These are phyloP conservation scores for Phialophora verrucosa DNA, from an alignment of 2,329 filamentous ascomycete genomes.

Conservation along the genomic window DNA sequence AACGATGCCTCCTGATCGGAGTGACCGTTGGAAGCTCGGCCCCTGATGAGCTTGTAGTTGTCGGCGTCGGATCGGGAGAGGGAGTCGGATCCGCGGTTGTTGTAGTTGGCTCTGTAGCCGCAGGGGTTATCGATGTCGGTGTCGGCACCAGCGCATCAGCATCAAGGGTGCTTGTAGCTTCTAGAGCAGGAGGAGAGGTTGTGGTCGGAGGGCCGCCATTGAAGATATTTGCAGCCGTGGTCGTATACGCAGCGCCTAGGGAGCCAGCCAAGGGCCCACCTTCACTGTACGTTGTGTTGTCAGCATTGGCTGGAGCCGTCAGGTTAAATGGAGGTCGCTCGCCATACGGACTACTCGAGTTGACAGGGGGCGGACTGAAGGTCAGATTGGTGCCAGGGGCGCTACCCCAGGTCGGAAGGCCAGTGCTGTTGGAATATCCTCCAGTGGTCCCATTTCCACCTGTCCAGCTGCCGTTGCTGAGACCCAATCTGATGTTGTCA, in stretches of 20 bases:
- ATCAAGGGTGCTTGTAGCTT: not conserved
- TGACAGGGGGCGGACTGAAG: conserved; percentile 5
- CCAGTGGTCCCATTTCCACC: conserved; percentile 7
- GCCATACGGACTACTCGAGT: conserved; percentile 11
- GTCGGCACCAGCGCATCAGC: not conserved
- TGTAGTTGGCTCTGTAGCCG: not conserved
- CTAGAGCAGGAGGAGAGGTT: not conserved
- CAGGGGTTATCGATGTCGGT: not conserved
- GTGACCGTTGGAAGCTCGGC: not conserved
- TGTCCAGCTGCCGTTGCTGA: conserved; percentile 74
- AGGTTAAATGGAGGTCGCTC: not conserved
- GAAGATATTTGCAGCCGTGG: not conserved
- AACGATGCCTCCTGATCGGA: not conserved
- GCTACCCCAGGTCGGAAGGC: conserved; percentile 8
- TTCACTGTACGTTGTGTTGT: not conserved
- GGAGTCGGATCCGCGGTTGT: not conserved
- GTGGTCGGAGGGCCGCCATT: not conserved
- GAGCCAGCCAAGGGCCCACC: not conserved
- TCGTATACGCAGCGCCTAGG: not conserved
- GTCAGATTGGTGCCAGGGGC: conserved; percentile 11
- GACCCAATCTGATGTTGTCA: conserved; percentile 88
- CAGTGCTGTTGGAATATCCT: conserved; percentile 16
- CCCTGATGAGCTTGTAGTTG: not conserved
- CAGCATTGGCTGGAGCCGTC: not conserved
- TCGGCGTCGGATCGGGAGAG: not conserved